A percentile compares a stretch with the other conserved stretches of the same genome.
Evolutionary conservation across 2,329 filamentous ascomycete species (phyloP).

Genomic region (Cladosporium austrohemisphaericum): DNA sequence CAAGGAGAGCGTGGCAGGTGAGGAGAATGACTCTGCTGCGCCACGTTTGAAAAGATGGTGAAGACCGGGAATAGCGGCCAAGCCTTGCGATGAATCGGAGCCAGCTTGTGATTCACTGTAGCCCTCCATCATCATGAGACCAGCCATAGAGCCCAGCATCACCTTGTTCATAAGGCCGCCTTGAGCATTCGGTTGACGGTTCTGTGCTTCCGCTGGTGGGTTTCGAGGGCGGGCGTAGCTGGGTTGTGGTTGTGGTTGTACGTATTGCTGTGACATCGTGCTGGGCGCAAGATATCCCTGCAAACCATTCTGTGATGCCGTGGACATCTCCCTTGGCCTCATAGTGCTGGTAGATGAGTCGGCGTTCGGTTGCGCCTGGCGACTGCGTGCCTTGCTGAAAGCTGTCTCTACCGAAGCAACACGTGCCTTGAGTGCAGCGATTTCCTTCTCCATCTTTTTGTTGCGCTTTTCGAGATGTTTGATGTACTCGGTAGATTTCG

Average conservation of each 20-base stretch:
- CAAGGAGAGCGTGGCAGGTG: conserved; percentile 27
- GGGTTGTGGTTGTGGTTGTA: conserved; percentile 31
- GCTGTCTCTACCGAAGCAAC: conserved; percentile 65
- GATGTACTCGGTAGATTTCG: conserved; percentile 96
- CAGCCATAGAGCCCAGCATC: conserved; percentile 88
- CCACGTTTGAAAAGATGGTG: conserved; percentile 31
- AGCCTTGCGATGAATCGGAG: conserved; percentile 38
- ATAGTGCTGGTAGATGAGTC: conserved; percentile 21
- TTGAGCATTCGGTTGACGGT: conserved; percentile 30
- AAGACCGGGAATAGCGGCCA: conserved; percentile 41
- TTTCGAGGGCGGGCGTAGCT: conserved; percentile 31
- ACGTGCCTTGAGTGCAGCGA: conserved; percentile 70
- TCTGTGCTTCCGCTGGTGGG: conserved; percentile 32
- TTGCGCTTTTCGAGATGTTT: conserved; percentile 89
- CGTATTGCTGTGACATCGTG: conserved; percentile 32
- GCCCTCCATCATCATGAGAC: conserved; percentile 86
- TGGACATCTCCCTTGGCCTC: conserved; percentile 27
- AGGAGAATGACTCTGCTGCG: conserved; percentile 17
- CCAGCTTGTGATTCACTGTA: conserved; percentile 58
- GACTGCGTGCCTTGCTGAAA: conserved; percentile 42
- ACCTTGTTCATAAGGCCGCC: conserved; percentile 64
- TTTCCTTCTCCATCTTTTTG: conserved; percentile 75
- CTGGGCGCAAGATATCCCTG: conserved; percentile 27
- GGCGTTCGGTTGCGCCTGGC: conserved; percentile 24
- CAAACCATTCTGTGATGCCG: conserved; percentile 23